Conservation (phyloP, 2,329 filamentous ascomycete genomes). For the Monosporascus sp. region DNA sequence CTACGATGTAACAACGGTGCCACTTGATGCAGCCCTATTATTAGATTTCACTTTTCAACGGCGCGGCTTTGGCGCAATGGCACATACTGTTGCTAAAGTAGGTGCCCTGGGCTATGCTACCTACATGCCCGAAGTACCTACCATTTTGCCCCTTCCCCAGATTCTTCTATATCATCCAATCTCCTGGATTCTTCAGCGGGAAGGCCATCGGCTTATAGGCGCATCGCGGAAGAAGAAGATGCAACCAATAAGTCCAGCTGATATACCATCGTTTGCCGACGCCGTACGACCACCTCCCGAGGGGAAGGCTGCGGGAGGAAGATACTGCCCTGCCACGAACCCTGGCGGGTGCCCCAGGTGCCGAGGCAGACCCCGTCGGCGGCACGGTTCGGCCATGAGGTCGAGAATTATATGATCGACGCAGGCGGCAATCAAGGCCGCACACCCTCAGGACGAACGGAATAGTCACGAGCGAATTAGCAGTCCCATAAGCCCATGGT, state of each 20-base stretch:
- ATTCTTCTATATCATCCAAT: neutral
- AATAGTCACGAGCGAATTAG: neutral
- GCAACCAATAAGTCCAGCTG: no score
- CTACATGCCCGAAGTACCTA: neutral
- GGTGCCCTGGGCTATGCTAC: neutral
- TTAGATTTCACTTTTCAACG: neutral
- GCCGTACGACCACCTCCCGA: neutral
- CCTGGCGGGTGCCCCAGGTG: neutral
- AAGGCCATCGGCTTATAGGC: neutral
- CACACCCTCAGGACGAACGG: neutral
- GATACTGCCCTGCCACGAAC: neutral
- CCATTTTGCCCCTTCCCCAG: neutral
- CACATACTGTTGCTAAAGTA: neutral
- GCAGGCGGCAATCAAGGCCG: neutral
- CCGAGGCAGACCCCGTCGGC: neutral
- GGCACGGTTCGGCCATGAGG: neutral
- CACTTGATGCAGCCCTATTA: conserved; percentile 1
- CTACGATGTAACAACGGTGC: neutral
- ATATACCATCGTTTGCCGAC: neutral
- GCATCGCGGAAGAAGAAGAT: no score
- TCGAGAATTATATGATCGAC: neutral
- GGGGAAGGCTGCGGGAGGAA: neutral
- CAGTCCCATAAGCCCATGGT: neutral
- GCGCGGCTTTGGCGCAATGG: neutral
- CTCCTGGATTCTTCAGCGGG: conserved; percentile 3